These are phyloP conservation scores for Lepiota brunneoincarnata DNA, from an alignment of 768 basidiomycete species.

Conservation along the genomic window DNA sequence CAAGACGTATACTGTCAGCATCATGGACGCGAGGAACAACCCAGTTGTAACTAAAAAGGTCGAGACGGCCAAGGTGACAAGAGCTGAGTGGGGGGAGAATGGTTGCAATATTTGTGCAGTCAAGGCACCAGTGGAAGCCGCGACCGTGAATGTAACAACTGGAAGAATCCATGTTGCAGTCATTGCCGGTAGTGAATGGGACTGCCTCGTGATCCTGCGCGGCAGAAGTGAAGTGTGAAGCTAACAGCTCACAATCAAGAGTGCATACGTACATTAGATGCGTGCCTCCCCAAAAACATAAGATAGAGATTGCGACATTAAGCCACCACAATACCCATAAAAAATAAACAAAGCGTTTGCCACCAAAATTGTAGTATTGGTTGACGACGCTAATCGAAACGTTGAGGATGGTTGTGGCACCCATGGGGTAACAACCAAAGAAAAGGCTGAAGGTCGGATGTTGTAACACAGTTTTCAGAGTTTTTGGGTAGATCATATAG, in stretches of 20 bases:
- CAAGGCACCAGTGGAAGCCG: slow-evolving; percentile 62
- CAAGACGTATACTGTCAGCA: slow-evolving; percentile 61
- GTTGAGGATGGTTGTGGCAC: slow-evolving; percentile 54
- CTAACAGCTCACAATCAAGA: not conserved
- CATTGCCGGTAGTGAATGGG: slow-evolving; percentile 53
- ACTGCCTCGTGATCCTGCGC: slow-evolving; percentile 51
- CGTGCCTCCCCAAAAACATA: slow-evolving; percentile 59
- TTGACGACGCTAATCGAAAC: slow-evolving; percentile 46
- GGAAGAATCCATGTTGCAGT: slow-evolving; percentile 73
- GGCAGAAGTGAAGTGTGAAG: not conserved
- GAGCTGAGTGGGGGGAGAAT: slow-evolving; percentile 44
- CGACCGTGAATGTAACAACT: slow-evolving; percentile 70
- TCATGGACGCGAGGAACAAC: slow-evolving; percentile 59
- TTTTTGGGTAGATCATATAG: slow-evolving; percentile 51
- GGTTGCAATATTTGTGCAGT: slow-evolving; percentile 47
- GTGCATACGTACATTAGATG: slow-evolving; percentile 60
- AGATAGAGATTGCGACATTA: slow-evolving; percentile 50
- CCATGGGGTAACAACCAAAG: slow-evolving; percentile 57
- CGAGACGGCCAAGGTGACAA: slow-evolving; percentile 52
- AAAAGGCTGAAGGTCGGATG: slow-evolving; percentile 46
- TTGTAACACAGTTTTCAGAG: slow-evolving; percentile 36
- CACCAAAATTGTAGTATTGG: slow-evolving; percentile 44
- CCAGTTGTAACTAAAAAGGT: slow-evolving; percentile 57
- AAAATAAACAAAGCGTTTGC: slow-evolving; percentile 46
- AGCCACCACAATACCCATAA: slow-evolving; percentile 74